These are phyloP conservation scores for Botrytis pseudocinerea DNA, from an alignment of 2,329 filamentous ascomycete species.

Conservation along the genomic window DNA sequence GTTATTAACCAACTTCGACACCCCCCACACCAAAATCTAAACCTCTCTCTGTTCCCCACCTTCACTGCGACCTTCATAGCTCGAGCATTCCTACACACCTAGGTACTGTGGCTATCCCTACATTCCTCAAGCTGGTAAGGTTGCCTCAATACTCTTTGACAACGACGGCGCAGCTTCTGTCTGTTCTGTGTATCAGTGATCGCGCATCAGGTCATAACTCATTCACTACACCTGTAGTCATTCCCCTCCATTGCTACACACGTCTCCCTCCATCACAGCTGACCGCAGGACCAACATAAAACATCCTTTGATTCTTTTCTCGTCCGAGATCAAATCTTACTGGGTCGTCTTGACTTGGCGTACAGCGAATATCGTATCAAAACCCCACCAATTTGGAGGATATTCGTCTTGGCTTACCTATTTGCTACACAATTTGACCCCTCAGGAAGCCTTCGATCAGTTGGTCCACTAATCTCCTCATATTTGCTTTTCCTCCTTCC, in stretches of 20 bases:
- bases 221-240: not conserved
- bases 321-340: not conserved
- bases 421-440: conserved; percentile 2
- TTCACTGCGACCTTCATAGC: not conserved
- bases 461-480: conserved; percentile 6
- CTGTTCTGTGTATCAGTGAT: not conserved
- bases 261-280: not conserved
- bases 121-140: not conserved
- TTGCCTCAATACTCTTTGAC: not conserved
- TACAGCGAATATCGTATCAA: conserved; percentile 7
- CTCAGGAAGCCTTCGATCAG: not conserved
- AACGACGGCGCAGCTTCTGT: not conserved
- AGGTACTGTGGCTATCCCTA: not conserved
- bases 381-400: conserved; percentile 16
- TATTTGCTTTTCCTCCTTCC: not conserved
- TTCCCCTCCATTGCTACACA: not conserved
- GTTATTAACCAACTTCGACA: no score
- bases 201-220: not conserved
- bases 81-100: not conserved
- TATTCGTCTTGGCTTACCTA: not conserved
- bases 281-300: conserved; percentile 6
- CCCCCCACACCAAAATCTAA: no score
- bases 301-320: not conserved
- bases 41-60: not conserved
- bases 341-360: conserved; percentile 7